Evolutionary conservation across 1,284 basidiomycete genomes (phyloP).

Genomic region (Sanghuangporus baumii): DNA sequence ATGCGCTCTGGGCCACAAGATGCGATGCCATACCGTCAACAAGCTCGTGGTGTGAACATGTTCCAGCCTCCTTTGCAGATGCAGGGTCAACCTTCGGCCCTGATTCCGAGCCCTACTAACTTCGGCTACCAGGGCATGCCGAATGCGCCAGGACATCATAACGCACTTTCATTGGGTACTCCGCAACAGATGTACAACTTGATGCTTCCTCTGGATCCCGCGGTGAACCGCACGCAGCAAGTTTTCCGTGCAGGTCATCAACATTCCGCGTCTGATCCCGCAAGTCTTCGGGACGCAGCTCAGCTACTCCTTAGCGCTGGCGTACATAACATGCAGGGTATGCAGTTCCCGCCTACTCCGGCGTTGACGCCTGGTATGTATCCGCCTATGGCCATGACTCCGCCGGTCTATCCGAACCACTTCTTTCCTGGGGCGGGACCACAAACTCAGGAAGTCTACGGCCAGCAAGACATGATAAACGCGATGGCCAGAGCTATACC

Average conservation of each 20-base stretch:
- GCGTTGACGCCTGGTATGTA: conserved; percentile 34
- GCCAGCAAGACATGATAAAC: conserved; percentile 44
- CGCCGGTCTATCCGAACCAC: conserved; percentile 61
- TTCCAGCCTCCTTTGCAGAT: conserved; percentile 37
- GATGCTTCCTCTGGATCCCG: conserved; percentile 58
- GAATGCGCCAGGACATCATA: conserved; percentile 35
- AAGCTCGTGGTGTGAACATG: conserved; percentile 16
- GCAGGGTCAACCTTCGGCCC: conserved; percentile 34
- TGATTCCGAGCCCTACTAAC: conserved; percentile 44
- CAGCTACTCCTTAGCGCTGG: conserved; percentile 51
- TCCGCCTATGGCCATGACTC: conserved; percentile 40
- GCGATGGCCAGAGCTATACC: conserved; percentile 34
- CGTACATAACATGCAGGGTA: conserved; percentile 42
- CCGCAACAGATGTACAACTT: conserved; percentile 74
- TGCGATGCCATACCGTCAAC: conserved; percentile 53
- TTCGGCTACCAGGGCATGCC: conserved; percentile 47
- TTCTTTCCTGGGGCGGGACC: conserved; percentile 41
- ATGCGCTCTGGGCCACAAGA: conserved; percentile 37
- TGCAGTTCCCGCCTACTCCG: conserved; percentile 22
- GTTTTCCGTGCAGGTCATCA: conserved; percentile 56
- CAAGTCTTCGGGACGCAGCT: conserved; percentile 61
- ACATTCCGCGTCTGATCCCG: conserved; percentile 75
- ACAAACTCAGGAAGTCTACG: conserved; percentile 49
- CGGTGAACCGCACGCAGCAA: conserved; percentile 70
- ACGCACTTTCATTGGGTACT: conserved; percentile 56